Evolutionary conservation across 1,284 basidiomycete species (phyloP), one percentile per base, ranked within the genome.

Genomic region (Moesziomyces sp.): DNA sequence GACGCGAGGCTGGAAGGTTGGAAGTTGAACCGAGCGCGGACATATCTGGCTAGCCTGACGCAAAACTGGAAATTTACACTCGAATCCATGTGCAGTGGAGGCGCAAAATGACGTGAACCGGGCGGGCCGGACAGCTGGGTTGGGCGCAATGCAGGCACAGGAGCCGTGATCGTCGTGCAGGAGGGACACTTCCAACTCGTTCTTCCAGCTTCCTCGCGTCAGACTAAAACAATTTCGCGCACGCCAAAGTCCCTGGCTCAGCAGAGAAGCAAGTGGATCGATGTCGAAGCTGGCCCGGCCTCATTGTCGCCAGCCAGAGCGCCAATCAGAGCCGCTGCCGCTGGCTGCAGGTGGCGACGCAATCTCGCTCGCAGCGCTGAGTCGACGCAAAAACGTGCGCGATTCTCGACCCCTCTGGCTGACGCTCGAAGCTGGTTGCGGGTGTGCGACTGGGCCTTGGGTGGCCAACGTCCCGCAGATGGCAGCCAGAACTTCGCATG

Each of bases 201-300:
- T 70, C 67, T 47, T 34, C 61, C 43, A 46, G 51, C 68, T 71
- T 71, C 68, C 61, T 54, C 34, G 68, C 68, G 68, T 71, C 58
- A 40, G 40, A 34, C 47, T 71, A 61, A 58, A 43, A 59, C 66
- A 40, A 16, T 40, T n/a, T n/a, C 38, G 38, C 38, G 3, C 14
- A 18, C 38, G 38, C 38, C 38, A 4, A 18, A 40, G 26, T 28
- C 35, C 28, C 14, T 44, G 30, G n/a, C 28, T 28, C n/a, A 26
- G 55, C 61, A 64, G 55, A 58, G 61, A 65, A 65, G 34, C 43
- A 44, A 58, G 64, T 66, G 64, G 64, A 66, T 60, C 49, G 57
- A 46, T 49, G 40, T 56, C 52, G 64, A 66, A 66, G 44, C 46
- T 34, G 10, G 16, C 35, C 23, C 16, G 18, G 38, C 2, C 16